Conservation (phyloP, 768 basidiomycete species). For the Psilocybe cubensis region DNA sequence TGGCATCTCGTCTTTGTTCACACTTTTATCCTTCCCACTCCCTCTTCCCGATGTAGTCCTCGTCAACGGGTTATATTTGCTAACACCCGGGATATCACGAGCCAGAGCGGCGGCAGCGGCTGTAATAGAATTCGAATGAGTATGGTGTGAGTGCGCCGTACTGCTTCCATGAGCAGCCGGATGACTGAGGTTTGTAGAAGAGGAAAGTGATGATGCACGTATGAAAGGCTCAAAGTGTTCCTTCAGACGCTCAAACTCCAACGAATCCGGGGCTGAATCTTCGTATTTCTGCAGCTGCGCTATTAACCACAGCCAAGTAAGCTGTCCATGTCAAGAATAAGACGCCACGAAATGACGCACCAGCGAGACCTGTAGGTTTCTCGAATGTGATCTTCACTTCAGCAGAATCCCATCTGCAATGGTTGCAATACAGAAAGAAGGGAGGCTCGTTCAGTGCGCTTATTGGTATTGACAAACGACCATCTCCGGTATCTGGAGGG, state of each 20-base stretch:
- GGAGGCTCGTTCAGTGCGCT: conserved; percentile 80
- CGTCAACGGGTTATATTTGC: conserved; percentile 72
- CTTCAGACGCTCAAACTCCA: conserved; percentile 94
- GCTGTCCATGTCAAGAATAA: neutral
- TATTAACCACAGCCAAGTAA: conserved; percentile 44
- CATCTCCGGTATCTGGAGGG: conserved; percentile 65
- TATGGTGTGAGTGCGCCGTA: conserved; percentile 67
- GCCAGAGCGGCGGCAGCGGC: conserved; percentile 89
- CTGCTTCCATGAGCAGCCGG: conserved; percentile 49
- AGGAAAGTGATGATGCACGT: conserved; percentile 77
- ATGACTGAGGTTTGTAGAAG: conserved; percentile 56
- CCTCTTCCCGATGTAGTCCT: conserved; percentile 47
- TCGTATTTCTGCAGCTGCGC: conserved; percentile 92
- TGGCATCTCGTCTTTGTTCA: conserved; percentile 76
- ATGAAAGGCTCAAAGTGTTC: conserved; percentile 97
- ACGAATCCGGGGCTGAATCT: conserved; percentile 79
- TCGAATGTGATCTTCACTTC: conserved; percentile 93
- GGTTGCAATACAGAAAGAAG: conserved; percentile 89
- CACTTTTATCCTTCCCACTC: conserved; percentile 62
- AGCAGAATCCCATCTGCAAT: conserved; percentile 94
- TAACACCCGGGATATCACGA: conserved; percentile 83
- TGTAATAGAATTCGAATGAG: conserved; percentile 81
- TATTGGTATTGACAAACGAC: conserved; percentile 53
- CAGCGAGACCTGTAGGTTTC: conserved; percentile 93
- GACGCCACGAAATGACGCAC: conserved; percentile 44